Base-by-base conservation (phyloP, 345 rosid species). In the Bruguiera sexangula region DNA sequence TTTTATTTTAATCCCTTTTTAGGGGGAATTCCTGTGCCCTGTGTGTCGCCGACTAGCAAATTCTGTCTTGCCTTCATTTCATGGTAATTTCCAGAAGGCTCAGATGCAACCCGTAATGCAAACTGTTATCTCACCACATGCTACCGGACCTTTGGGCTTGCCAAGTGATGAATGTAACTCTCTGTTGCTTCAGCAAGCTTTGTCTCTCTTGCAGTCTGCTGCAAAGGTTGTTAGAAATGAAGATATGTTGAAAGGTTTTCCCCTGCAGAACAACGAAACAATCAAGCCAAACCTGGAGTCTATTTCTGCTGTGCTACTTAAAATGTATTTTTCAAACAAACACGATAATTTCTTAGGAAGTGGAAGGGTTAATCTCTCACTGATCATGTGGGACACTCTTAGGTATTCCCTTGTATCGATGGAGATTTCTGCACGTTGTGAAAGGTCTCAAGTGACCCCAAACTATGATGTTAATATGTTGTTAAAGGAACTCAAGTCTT, bases 1-100 rank as follows among this genome's bases (percentile, higher is more conserved):
- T 65, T 67, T 56, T 24, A 6, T 65, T 66, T 30, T 53, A 46
- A 53, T 66, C 57, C 31, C 69, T 75, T 75, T 55, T 62, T 80
- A 94, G 99, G 97, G 93, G 65, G 99, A 95, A 82, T 90, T 95
- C 79, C 91, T 95, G 39, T 95, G 99, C 72, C 99, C 99, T 67
- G 92, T 86, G 63, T 95, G 99, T 70, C 98, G 99, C 54, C 86
- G 85, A 36, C 85, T 92, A 43, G 96, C 91, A 52, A 95, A 95
- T 82, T 88, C 96, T 31, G 78, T 85, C 69, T 75, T 95, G 82
- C 97, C 97, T 69, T 83, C 87, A 8, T 70, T 80, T 67, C 83
- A 87, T 52, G 87, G 73, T 65, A 76, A 80, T 79, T 75, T 80
- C 55, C 78, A 73, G 72, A 80, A 76, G 71, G 79, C 78, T 62